A percentile compares a stretch with the other conserved stretches of the same genome.
phyloP scores from a whole-genome alignment of 179 eudicot genomes.

The Beta lomatogona region DNA sequence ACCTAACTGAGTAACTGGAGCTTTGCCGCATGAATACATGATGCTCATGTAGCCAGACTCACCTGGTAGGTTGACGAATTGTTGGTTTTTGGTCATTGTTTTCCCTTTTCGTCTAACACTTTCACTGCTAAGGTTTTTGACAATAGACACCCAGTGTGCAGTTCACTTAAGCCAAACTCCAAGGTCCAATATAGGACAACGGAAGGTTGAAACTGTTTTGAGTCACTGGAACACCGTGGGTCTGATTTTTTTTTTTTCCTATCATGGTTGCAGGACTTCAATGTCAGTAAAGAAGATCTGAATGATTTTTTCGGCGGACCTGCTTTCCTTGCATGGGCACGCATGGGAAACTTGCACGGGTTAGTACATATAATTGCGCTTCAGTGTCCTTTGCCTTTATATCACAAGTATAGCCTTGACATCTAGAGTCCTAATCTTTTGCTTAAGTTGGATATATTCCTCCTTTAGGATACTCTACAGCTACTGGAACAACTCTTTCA shows the following conservation, averaged over 20 bases:
- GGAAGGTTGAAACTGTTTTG: not conserved
- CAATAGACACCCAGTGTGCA: not conserved
- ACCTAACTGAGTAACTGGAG: not conserved
- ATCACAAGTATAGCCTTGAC: not conserved
- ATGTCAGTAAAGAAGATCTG: constrained; percentile 62
- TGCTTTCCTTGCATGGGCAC: constrained; percentile 99
- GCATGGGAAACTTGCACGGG: constrained; percentile 98
- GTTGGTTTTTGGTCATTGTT: not conserved
- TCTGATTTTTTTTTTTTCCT: not conserved
- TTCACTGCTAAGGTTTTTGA: not conserved
- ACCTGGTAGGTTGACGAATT: not conserved
- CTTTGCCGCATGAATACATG: not conserved
- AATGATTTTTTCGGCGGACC: constrained; percentile 95
- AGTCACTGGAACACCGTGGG: not conserved
- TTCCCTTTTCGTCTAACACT: not conserved
- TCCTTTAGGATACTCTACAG: not conserved
- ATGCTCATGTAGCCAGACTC: not conserved
- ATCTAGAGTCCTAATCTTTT: not conserved
- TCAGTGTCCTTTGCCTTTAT: not conserved
- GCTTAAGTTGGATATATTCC: not conserved
- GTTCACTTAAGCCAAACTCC: not conserved
- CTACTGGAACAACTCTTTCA: not conserved
- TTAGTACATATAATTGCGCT: constrained; percentile 37
- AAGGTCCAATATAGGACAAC: not conserved
- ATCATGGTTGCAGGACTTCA: constrained; percentile 55